A percentile compares a stretch with the other conserved stretches of the same genome.
Evolutionary conservation across 2,329 filamentous ascomycete species (phyloP).

Genomic region (Fusarium sp.): DNA sequence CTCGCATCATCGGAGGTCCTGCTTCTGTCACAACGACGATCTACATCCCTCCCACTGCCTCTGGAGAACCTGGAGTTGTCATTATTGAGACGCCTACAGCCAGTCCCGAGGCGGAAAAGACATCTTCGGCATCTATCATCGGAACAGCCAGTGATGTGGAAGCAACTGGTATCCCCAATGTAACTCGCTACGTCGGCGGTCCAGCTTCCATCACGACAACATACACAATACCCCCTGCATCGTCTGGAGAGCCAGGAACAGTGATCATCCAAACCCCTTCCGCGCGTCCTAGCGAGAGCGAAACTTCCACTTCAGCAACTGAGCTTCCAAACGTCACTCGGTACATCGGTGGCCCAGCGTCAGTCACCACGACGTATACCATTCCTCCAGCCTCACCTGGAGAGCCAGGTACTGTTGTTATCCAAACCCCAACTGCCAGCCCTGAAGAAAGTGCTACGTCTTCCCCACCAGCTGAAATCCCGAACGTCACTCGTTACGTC

Average conservation of each 20-base stretch:
- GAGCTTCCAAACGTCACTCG: neutral
- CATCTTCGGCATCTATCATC: neutral
- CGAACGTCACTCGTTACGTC: neutral
- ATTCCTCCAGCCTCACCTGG: neutral
- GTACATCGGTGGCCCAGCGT: neutral
- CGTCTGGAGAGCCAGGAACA: neutral
- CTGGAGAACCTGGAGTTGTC: neutral
- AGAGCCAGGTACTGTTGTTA: neutral
- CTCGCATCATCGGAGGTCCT: neutral
- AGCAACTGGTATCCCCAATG: neutral
- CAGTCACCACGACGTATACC: neutral
- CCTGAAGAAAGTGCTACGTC: neutral
- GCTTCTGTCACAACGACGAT: neutral
- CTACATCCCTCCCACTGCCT: neutral
- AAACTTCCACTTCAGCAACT: neutral
- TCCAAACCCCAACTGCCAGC: neutral
- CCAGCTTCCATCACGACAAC: neutral
- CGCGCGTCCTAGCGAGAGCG: no score
- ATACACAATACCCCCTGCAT: neutral
- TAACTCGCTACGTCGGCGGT: neutral
- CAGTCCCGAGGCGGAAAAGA: rapidly evolving
- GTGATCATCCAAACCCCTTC: neutral
- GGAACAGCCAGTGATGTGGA: rapidly evolving
- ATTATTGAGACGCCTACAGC: slow-evolving; percentile 12
- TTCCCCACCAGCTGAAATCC: neutral